Conservation (phyloP, 106 monocot species). For the Platanthera guangdongensis region DNA sequence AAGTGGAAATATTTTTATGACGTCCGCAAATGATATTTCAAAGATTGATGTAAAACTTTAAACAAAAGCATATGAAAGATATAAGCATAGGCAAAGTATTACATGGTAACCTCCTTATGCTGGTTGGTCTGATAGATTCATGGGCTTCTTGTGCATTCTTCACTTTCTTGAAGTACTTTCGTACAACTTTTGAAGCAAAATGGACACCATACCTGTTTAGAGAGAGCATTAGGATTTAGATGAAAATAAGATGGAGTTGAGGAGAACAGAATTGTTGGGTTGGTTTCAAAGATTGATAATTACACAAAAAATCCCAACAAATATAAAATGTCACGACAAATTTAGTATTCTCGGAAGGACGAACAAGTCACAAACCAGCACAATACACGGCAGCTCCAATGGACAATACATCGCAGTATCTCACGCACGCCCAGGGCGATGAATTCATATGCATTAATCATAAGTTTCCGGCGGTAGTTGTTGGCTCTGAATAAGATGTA, state of each 20-base stretch:
- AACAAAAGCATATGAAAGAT: not conserved
- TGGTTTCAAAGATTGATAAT: not conserved
- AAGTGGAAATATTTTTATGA: not conserved
- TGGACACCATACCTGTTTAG: slow-evolving; percentile 65
- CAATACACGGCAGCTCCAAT: no score
- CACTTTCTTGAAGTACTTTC: slow-evolving; percentile 75
- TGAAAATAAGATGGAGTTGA: not conserved
- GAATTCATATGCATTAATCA: no score
- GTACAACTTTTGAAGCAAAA: slow-evolving; percentile 54
- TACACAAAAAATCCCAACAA: no score
- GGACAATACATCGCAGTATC: no score
- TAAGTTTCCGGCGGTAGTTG: no score
- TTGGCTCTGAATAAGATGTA: no score
- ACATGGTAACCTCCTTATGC: slow-evolving; percentile 90
- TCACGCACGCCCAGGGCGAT: no score
- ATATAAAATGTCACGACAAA: no score
- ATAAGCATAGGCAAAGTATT: slow-evolving; percentile 17
- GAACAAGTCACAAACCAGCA: no score
- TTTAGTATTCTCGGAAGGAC: no score
- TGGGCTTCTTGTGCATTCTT: slow-evolving; percentile 99
- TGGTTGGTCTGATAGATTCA: slow-evolving; percentile 96
- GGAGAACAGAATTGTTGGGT: not conserved
- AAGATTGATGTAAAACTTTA: not conserved
- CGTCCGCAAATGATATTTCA: not conserved
- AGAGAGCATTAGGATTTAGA: not conserved